Percentiles rank a stretch among this genome's conserved stretches.
phyloP scores from a whole-genome alignment of 2,329 filamentous ascomycete genomes.

The Capronia epimyces region DNA sequence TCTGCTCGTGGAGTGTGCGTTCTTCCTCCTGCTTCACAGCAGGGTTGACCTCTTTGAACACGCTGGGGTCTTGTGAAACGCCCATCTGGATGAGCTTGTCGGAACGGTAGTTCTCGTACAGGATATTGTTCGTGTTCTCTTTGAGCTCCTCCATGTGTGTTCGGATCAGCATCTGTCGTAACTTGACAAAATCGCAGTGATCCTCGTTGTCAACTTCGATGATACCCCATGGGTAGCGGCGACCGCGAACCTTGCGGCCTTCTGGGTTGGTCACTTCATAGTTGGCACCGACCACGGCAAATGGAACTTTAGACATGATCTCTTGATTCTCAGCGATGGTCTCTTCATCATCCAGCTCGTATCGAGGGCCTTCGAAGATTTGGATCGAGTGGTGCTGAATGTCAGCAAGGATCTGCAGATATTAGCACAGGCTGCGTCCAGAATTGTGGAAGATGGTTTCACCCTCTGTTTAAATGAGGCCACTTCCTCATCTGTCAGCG shows the following conservation, averaged over 20 bases:
- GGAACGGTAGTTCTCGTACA: slow-evolving; percentile 99
- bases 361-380: slow-evolving; percentile 97
- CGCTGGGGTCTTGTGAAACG: slow-evolving; percentile 94
- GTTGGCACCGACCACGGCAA: slow-evolving; percentile 95
- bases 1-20: slow-evolving; percentile 95
- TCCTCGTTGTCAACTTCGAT: slow-evolving; percentile 99
- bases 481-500: slow-evolving; percentile 95
- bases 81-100: slow-evolving; percentile 99
- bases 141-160: slow-evolving; percentile 99
- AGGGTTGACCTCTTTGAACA: slow-evolving; percentile 99
- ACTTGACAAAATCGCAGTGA: slow-evolving; percentile 99
- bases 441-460: slow-evolving; percentile 41
- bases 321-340: slow-evolving; percentile 99
- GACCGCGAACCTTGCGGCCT: slow-evolving; percentile 91
- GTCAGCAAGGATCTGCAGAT: slow-evolving; percentile 78
- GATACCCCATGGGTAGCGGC: slow-evolving; percentile 94
- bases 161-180: slow-evolving; percentile 98
- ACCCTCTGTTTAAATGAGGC: slow-evolving; percentile 91
- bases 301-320: slow-evolving; percentile 99
- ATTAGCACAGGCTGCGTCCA: slow-evolving; percentile 28
- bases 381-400: slow-evolving; percentile 97
- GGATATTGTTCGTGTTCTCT: slow-evolving; percentile 97
- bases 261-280: slow-evolving; percentile 86
- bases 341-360: slow-evolving; percentile 98
- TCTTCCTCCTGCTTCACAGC: slow-evolving; percentile 99